Evolutionary conservation across 371 early-diverging fungal species (phyloP), one percentile per base, ranked within the genome.

Genomic region (Dinochytrium kinnereticum): DNA sequence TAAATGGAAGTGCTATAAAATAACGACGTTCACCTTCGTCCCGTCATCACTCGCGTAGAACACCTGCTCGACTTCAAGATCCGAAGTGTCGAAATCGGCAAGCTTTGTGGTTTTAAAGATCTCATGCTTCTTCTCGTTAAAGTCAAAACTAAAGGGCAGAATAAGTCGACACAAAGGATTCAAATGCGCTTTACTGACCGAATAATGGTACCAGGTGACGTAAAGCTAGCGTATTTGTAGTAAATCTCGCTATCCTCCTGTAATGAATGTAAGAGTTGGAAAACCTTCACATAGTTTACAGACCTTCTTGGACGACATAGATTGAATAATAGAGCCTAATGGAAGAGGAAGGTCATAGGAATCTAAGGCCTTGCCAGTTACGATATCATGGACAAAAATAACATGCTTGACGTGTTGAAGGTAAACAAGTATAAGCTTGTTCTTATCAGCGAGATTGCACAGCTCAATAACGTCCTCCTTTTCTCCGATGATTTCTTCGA

Each of bases 21-120:
- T 28, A 57, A 21, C 28, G 21, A 21, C 34, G 0, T 21, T 73
- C 28, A 72, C 78, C 72, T 75, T 80, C 30, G 88, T 89, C 1
- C 88, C 88, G 69, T 90, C 91, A 73, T 88, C 89, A 72, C 83
- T 80, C 33, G 70, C 49, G 73, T 86, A 89, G 53, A 89, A 91
- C 50, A 89, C 83, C 75, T 91, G 91, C 51, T 86, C 77, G 24
- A 87, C 84, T 69, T 85, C 83, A 49, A 87, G 85, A 31, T 81
- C 26, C 21, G 65, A 64, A 1, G 73, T 69, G 39, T 90, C 72
- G 74, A 59, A 78, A 15, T 79, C 86, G 34, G 77, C 72, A 59
- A 90, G 85, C 49, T 79, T 51, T 7, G 84, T 78, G 69, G 80
- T 71, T 21, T 79, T 51, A 74, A 82, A 87, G 30, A 80, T 67